Percentiles rank a stretch among this genome's conserved stretches.
phyloP scores from a whole-genome alignment of 345 rosid species.

The Gossypium arboreum region DNA sequence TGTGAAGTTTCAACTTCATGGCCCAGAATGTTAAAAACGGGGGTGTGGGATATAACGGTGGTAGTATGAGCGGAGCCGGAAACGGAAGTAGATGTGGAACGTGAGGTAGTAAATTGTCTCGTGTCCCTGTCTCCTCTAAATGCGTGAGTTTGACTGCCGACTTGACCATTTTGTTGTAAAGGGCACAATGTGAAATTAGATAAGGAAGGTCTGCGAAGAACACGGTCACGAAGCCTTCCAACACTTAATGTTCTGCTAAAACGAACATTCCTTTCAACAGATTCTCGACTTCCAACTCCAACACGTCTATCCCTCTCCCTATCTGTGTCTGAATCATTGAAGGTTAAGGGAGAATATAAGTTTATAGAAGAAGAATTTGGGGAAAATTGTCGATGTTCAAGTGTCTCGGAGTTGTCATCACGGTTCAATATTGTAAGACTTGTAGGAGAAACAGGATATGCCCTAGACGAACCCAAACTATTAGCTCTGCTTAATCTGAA shows the following conservation, averaged over 20 bases:
- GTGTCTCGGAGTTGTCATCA: constrained; percentile 29
- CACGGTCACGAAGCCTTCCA: constrained; percentile 97
- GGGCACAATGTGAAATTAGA: constrained; percentile 58
- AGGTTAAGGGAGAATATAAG: constrained; percentile 29
- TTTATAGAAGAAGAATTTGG: constrained; percentile 25
- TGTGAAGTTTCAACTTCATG: constrained; percentile 54
- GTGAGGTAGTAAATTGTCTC: constrained; percentile 28
- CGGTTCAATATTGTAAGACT: constrained; percentile 29
- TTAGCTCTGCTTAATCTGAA: constrained; percentile 75
- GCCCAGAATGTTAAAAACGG: constrained; percentile 50
- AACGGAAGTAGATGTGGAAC: not conserved
- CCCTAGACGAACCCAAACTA: constrained; percentile 76
- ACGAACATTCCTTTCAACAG: constrained; percentile 73
- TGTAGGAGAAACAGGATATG: constrained; percentile 32
- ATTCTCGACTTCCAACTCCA: constrained; percentile 41
- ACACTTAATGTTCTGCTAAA: constrained; percentile 95
- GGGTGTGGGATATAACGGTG: constrained; percentile 37
- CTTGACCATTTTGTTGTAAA: constrained; percentile 30
- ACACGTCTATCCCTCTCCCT: constrained; percentile 49
- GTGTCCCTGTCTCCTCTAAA: constrained; percentile 33
- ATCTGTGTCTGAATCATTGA: constrained; percentile 39
- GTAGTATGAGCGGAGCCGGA: constrained; percentile 38
- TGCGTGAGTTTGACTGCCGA: constrained; percentile 33
- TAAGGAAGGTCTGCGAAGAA: constrained; percentile 73
- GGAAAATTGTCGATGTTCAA: not conserved